Evolutionary conservation across 2,329 filamentous ascomycete genomes (phyloP).

Genomic region (Fusarium penzigii): DNA sequence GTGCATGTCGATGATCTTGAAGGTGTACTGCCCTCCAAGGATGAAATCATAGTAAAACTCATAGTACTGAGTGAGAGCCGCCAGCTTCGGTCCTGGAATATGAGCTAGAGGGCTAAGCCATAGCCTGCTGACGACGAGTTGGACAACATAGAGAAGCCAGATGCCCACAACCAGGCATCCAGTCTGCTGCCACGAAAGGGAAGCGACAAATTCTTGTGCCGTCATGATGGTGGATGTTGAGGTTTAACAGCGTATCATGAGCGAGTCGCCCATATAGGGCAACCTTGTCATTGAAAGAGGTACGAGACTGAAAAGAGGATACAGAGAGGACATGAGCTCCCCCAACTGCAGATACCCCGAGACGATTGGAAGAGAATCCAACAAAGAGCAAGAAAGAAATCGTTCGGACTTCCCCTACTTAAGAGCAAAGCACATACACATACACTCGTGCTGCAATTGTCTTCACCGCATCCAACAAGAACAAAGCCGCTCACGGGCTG

Average conservation of each 20-base stretch:
- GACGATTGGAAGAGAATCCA: constrained; percentile 11
- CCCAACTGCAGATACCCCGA: constrained; percentile 24
- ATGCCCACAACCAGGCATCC: constrained; percentile 23
- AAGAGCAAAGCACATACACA: too few species aligned
- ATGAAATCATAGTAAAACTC: constrained; percentile 47
- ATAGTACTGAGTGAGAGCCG: constrained; percentile 41
- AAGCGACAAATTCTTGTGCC: constrained; percentile 21
- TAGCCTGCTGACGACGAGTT: constrained; percentile 34
- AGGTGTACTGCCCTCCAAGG: constrained; percentile 43
- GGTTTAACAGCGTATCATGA: constrained; percentile 23
- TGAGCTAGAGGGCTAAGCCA: constrained; percentile 41
- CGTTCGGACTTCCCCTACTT: not conserved
- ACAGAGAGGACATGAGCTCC: constrained; percentile 25
- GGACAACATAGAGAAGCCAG: constrained; percentile 33
- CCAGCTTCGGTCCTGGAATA: constrained; percentile 42
- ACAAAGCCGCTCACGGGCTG: constrained; percentile 5
- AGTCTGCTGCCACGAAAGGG: constrained; percentile 28
- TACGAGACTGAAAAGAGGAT: constrained; percentile 7
- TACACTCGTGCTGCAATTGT: too few species aligned
- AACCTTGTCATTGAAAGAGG: constrained; percentile 30
- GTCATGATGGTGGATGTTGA: constrained; percentile 24
- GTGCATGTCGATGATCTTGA: constrained; percentile 44
- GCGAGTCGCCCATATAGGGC: constrained; percentile 27
- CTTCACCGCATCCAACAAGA: constrained; percentile 19
- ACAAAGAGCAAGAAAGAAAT: constrained; percentile 10